Percentiles rank a stretch among this genome's conserved stretches.
phyloP scores from a whole-genome alignment of 441 rosid genomes.

The Omphalea diandra region DNA sequence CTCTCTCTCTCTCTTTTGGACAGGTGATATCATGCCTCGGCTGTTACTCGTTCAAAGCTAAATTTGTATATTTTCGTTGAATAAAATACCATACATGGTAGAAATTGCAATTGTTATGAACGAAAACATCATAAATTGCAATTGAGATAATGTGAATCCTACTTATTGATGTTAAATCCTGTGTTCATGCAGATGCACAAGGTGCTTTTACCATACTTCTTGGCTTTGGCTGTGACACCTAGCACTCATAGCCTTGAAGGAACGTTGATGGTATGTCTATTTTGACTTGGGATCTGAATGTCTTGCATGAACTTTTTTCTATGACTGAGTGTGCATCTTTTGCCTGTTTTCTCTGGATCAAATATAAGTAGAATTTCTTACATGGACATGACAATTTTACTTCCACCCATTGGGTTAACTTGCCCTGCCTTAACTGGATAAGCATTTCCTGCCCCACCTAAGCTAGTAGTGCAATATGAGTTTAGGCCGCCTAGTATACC shows the following conservation, averaged over 20 bases:
- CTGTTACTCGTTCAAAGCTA: not conserved
- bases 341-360: not conserved
- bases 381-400: not conserved
- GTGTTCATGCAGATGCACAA: constrained; percentile 75
- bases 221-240: constrained; percentile 66
- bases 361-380: not conserved
- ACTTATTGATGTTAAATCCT: constrained; percentile 10
- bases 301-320: not conserved
- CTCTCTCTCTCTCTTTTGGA: not conserved
- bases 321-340: not conserved
- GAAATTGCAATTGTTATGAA: constrained; percentile 1
- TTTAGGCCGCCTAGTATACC: not conserved
- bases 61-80: not conserved
- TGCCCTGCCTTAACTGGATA: not conserved
- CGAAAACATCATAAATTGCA: not conserved
- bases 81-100: not conserved
- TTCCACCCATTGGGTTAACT: not conserved
- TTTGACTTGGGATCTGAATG: not conserved
- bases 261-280: constrained; percentile 68
- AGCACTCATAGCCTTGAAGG: constrained; percentile 86
- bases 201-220: constrained; percentile 65
- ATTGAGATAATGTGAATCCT: not conserved
- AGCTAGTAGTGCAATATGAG: not conserved
- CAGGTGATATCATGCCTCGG: not conserved
- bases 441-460: not conserved